Conservation (phyloP, 1,139 yeast genomes). For the Saccharomyces hybrid region DNA sequence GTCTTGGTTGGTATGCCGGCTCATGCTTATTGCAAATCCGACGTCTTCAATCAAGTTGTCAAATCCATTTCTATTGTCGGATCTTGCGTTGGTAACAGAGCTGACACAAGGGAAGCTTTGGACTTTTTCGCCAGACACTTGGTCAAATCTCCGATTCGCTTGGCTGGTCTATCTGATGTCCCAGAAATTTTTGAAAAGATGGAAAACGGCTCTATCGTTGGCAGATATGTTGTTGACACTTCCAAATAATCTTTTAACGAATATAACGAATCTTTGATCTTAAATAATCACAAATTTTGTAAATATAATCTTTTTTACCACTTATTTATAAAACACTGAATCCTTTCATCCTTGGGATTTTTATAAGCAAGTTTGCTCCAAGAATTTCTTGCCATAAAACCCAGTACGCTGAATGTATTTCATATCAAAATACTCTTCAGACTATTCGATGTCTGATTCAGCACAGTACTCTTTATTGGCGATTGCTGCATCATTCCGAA, state of each 20-base stretch:
- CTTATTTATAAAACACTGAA: background rate
- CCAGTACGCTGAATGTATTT: no score
- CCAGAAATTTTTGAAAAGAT: constrained; percentile 48
- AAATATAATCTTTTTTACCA: background rate
- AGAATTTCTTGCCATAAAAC: no score
- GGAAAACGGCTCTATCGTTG: constrained; percentile 55
- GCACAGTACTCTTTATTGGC: no score
- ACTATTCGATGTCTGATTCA: no score
- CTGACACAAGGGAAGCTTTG: constrained; percentile 61
- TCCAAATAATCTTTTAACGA: constrained; percentile 21
- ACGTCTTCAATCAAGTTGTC: constrained; percentile 51
- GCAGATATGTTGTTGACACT: constrained; percentile 60
- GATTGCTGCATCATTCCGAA: no score
- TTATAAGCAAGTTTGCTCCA: background rate
- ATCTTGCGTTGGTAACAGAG: constrained; percentile 67
- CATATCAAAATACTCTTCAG: no score
- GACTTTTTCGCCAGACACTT: constrained; percentile 60
- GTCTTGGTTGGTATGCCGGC: constrained; percentile 79
- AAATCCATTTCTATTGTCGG: constrained; percentile 51
- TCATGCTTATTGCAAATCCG: constrained; percentile 52
- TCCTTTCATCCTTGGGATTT: background rate
- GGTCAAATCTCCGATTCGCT: constrained; percentile 53
- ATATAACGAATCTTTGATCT: background rate
- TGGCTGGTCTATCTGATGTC: constrained; percentile 52
- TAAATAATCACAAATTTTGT: background rate